phyloP scores from a whole-genome alignment of 805 yeast genomes.

The Starmerella apis region DNA sequence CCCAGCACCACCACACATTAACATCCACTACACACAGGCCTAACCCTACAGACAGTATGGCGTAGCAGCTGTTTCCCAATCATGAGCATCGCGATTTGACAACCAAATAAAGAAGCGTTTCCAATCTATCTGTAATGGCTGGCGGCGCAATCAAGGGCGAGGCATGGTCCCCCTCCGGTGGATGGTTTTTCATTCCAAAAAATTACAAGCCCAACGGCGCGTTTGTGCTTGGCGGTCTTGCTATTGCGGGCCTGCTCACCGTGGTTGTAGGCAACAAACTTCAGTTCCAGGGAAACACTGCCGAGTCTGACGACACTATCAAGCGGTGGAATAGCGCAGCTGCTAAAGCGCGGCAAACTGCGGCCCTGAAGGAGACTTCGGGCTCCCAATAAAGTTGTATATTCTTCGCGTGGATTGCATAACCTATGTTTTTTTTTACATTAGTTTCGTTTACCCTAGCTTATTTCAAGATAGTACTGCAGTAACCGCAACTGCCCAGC shows the following conservation, averaged over 20 bases:
- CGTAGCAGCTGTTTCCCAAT: neutral
- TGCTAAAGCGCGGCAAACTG: slow-evolving; percentile 29
- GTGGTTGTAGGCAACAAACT: slow-evolving; percentile 35
- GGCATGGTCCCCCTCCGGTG: slow-evolving; percentile 42
- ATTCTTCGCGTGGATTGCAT: neutral
- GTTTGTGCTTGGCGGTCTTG: slow-evolving; percentile 36
- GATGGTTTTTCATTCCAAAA: slow-evolving; percentile 46
- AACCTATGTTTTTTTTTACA: neutral
- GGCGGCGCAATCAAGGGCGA: slow-evolving; percentile 29
- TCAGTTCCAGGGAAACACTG: slow-evolving; percentile 33
- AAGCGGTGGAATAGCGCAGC: slow-evolving; percentile 43
- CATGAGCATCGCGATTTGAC: neutral
- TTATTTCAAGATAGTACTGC: slow-evolving; percentile 22
- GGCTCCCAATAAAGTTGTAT: slow-evolving; percentile 10
- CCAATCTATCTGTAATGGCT: slow-evolving; percentile 17
- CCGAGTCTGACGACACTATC: slow-evolving; percentile 35
- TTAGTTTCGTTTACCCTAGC: neutral
- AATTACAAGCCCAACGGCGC: slow-evolving; percentile 41
- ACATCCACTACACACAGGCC: too few species aligned
- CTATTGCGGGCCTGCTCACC: slow-evolving; percentile 31
- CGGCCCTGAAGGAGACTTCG: slow-evolving; percentile 25
- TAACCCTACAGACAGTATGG: neutral
- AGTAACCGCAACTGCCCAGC: slow-evolving; percentile 28
- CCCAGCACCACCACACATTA: neutral
- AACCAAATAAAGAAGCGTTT: neutral